A percentile compares a stretch with the other conserved stretches of the same genome.
Evolutionary conservation across 1,139 yeast species (phyloP).

Genomic region (Citeromyces hawaiiensis): DNA sequence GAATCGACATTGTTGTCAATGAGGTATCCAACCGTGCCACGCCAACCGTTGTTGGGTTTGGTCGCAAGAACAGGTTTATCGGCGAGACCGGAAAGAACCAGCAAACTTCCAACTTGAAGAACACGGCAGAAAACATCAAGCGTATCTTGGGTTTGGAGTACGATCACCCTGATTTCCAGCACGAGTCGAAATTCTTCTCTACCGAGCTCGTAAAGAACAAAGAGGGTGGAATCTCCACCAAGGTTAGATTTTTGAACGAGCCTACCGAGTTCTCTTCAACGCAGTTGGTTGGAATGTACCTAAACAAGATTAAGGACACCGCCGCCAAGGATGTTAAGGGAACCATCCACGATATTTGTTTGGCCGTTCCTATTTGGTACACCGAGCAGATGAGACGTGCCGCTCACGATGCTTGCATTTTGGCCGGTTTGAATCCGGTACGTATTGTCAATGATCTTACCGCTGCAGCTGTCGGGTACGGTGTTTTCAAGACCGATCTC

Average conservation of each 20-base stretch:
- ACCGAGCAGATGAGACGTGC: conserved; percentile 96
- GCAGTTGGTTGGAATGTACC: conserved; percentile 89
- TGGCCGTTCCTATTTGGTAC: conserved; percentile 97
- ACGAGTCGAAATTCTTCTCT: conserved; percentile 64
- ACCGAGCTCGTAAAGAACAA: conserved; percentile 48
- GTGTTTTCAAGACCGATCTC: conserved; percentile 95
- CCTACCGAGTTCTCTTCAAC: conserved; percentile 71
- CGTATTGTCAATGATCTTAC: conserved; percentile 95
- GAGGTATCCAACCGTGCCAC: conserved; percentile 97
- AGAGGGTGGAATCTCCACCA: conserved; percentile 69
- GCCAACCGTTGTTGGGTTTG: conserved; percentile 91
- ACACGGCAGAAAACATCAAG: conserved; percentile 90
- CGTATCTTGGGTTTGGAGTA: conserved; percentile 74
- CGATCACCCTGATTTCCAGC: conserved; percentile 65
- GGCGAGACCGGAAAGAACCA: conserved; percentile 96
- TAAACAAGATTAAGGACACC: conserved; percentile 78
- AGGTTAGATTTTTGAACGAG: conserved; percentile 77
- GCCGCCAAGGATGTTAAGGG: conserved; percentile 76
- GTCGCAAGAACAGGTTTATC: conserved; percentile 73
- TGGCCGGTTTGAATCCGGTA: conserved; percentile 96
- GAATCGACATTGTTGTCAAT: conserved; percentile 94
- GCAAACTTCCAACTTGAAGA: conserved; percentile 90
- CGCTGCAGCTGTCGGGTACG: conserved; percentile 98
- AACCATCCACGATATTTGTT: conserved; percentile 72
- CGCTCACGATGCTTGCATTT: conserved; percentile 85